Percentiles rank a stretch among this genome's conserved stretches.
Evolutionary conservation across 106 monocot genomes (phyloP).

Genomic region (Posidonia australis): DNA sequence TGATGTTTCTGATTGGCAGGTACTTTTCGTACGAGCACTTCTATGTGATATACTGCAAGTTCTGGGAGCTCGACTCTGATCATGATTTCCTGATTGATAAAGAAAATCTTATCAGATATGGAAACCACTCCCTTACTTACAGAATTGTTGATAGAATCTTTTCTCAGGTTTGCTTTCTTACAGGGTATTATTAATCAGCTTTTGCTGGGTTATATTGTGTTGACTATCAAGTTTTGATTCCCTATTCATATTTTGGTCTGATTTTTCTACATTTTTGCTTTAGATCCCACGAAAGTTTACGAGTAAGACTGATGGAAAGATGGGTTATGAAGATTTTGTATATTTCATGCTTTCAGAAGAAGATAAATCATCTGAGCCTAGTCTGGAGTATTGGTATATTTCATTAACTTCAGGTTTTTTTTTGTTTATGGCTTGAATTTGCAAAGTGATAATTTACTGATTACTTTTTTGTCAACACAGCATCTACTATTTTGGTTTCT

Average conservation of each 20-base stretch:
- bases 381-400: conserved; percentile 85
- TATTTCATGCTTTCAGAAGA: conserved; percentile 90
- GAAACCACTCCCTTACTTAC: conserved; percentile 85
- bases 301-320: conserved; percentile 80
- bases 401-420: too few relatives aligned
- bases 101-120: conserved; percentile 91
- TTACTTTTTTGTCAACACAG: neutral
- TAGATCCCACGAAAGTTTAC: conserved; percentile 88
- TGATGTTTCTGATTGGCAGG: conserved; percentile 21
- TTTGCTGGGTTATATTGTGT: neutral
- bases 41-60: conserved; percentile 99
- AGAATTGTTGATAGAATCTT: conserved; percentile 95
- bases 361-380: conserved; percentile 91
- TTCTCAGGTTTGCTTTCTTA: conserved; percentile 51
- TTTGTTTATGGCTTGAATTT: neutral
- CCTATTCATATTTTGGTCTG: neutral
- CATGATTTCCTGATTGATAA: conserved; percentile 95
- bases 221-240: neutral
- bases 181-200: neutral
- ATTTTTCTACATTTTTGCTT: conserved; percentile 1
- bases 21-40: conserved; percentile 98
- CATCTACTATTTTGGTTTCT: too few relatives aligned
- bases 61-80: conserved; percentile 97
- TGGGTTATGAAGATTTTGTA: conserved; percentile 99
- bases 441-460: neutral